Conservation (phyloP, 2,329 filamentous ascomycete species). For the Pseudocercospora macadamiae region DNA sequence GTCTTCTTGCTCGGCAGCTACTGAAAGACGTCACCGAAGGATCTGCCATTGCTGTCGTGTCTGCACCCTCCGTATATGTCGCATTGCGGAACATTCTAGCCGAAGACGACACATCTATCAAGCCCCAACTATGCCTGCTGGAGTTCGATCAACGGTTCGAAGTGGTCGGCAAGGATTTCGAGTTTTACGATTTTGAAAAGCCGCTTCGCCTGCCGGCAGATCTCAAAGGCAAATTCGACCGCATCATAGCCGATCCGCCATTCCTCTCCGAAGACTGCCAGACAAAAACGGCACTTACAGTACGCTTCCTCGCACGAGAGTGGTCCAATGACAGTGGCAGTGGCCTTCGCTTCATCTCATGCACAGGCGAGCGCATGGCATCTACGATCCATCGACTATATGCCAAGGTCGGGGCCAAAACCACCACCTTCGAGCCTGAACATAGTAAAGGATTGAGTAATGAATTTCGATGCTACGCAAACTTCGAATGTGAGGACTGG, state of each 20-base stretch:
- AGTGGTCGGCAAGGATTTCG: slow-evolving; percentile 75
- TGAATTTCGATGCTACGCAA: slow-evolving; percentile 79
- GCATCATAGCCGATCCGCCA: slow-evolving; percentile 75
- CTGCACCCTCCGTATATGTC: slow-evolving; percentile 76
- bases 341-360: slow-evolving; percentile 60
- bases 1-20: slow-evolving; percentile 64
- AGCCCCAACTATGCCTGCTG: slow-evolving; percentile 66
- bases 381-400: slow-evolving; percentile 68
- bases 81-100: slow-evolving; percentile 67
- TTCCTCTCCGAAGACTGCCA: slow-evolving; percentile 81
- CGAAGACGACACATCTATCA: slow-evolving; percentile 34
- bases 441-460: slow-evolving; percentile 78
- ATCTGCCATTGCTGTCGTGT: slow-evolving; percentile 67
- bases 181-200: slow-evolving; percentile 72
- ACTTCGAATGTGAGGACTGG: slow-evolving; percentile 64
- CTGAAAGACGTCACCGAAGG: slow-evolving; percentile 62
- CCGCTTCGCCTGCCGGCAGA: slow-evolving; percentile 64
- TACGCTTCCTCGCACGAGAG: slow-evolving; percentile 68
- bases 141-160: slow-evolving; percentile 75
- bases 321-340: slow-evolving; percentile 36
- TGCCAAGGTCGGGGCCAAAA: slow-evolving; percentile 60
- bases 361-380: slow-evolving; percentile 78
- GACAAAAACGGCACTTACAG: slow-evolving; percentile 76
- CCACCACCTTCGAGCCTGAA: slow-evolving; percentile 69
- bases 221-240: slow-evolving; percentile 67